phyloP scores from a whole-genome alignment of 164 flowering plant genomes.

The Stephania cephalantha region DNA sequence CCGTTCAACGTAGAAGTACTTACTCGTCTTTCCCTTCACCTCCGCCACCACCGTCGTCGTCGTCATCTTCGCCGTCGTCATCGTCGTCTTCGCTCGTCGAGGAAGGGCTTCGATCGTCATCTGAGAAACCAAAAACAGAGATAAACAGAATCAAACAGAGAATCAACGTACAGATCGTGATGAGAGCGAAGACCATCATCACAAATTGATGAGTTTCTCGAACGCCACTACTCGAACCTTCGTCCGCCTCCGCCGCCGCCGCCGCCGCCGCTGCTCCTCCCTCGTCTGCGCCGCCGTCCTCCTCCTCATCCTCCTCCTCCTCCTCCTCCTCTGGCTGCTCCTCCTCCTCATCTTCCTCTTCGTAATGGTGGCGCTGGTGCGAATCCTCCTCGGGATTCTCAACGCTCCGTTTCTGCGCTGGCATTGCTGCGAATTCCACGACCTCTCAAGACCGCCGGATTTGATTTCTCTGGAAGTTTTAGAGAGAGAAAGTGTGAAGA shows the following conservation, averaged over 20 bases:
- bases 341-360: conserved; percentile 3
- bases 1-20: conserved; percentile 9
- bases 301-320: conserved; percentile 3
- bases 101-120: conserved; percentile 41
- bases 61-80: too few relatives aligned
- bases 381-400: conserved; percentile 22
- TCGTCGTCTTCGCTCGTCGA: conserved; percentile 26
- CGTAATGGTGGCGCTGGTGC: conserved; percentile 7
- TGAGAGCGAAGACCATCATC: too few relatives aligned
- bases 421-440: conserved; percentile 16
- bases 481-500: neutral
- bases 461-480: too few relatives aligned
- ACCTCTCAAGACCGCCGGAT: neutral
- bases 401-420: conserved; percentile 28
- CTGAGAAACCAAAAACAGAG: conserved; percentile 20
- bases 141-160: neutral
- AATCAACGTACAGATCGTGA: too few relatives aligned
- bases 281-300: neutral
- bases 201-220: too few relatives aligned
- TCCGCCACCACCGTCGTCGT: too few relatives aligned
- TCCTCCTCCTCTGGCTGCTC: conserved; percentile 1
- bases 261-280: too few relatives aligned
- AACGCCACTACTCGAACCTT: neutral
- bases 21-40: conserved; percentile 30
- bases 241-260: conserved; percentile 1